Conservation (phyloP, 2,329 filamentous ascomycete species). For the Myriosclerotinia duriaeana region DNA sequence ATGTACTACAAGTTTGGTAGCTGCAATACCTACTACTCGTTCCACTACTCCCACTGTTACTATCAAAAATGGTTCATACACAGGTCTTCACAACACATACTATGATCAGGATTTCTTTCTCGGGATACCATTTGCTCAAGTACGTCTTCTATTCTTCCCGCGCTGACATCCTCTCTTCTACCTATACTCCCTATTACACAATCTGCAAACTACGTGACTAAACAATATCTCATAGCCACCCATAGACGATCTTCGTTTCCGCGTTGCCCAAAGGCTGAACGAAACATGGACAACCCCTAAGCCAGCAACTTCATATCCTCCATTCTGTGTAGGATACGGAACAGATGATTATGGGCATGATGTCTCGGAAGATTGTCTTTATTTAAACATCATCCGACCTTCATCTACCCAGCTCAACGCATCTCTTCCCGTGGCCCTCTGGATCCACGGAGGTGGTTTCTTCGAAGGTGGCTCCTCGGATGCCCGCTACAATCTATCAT, state of each 20-base stretch:
- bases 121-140: constrained; percentile 33
- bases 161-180: not conserved
- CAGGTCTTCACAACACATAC: constrained; percentile 28
- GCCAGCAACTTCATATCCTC: constrained; percentile 29
- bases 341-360: constrained; percentile 28
- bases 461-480: constrained; percentile 38
- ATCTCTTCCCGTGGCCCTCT: constrained; percentile 52
- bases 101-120: constrained; percentile 38
- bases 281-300: constrained; percentile 27
- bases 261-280: constrained; percentile 31
- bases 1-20: not conserved
- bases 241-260: constrained; percentile 32
- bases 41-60: constrained; percentile 18
- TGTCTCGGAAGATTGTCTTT: constrained; percentile 52
- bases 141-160: constrained; percentile 4
- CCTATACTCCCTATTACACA: not conserved
- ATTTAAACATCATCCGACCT: constrained; percentile 55
- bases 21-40: not conserved
- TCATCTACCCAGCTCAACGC: constrained; percentile 26
- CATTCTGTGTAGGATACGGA: constrained; percentile 35
- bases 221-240: constrained; percentile 28
- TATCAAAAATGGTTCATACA: constrained; percentile 34
- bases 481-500: constrained; percentile 32
- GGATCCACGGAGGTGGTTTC: constrained; percentile 54
- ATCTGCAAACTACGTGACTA: not conserved